Evolutionary conservation across 345 rosid genomes (phyloP), one percentile per base, ranked within the genome.

Genomic region (Populus deltoides): DNA sequence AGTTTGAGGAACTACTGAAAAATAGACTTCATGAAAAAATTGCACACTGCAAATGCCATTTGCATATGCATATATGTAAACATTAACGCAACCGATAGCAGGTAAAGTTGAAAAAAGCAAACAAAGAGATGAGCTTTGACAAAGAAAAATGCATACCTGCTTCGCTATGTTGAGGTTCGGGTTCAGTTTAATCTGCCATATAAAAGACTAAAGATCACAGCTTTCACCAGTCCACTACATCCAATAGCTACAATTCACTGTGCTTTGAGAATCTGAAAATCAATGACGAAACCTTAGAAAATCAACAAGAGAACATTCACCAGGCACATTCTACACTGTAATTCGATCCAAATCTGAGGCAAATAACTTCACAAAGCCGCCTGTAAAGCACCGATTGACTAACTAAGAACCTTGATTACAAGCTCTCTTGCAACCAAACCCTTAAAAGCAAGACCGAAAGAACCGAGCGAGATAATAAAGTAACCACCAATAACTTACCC

Each of bases 11-110:
- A 20, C 7, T 10, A 31, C 55, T 25, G 47, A 55, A 57, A 69
- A 31, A 61, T 38, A 12, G 69, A 59, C 47, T 38, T 55, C 66
- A 17, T 5, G 31, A 94, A 89, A 85, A 92, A 90, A 83, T 84
- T 91, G 83, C 97, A 92, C 57, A 91, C 98, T 91, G 81, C 80
- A 69, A 75, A 82, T 35, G 16, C 79, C 86, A 31, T 84, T 82
- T 18, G 15, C 16, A 53, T n/a, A 4, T 62, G 36, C 36, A 33
- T 33, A 33, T 4, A 33, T 33, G 36, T 4, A 33, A 33, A 33
- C 36, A 33, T 33, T 33, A 33, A 41, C 57, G 36, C 27, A 53
- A 68, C 12, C 1, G 73, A 27, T 1, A 47, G 36, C 33, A 11
- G 24, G 67, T 49, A 27, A 0, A 4, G 8, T 53, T 1, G n/a